A percentile compares a stretch with the other conserved stretches of the same genome.
phyloP scores from a whole-genome alignment of 768 basidiomycete genomes.

The Butyriboletus loyo region DNA sequence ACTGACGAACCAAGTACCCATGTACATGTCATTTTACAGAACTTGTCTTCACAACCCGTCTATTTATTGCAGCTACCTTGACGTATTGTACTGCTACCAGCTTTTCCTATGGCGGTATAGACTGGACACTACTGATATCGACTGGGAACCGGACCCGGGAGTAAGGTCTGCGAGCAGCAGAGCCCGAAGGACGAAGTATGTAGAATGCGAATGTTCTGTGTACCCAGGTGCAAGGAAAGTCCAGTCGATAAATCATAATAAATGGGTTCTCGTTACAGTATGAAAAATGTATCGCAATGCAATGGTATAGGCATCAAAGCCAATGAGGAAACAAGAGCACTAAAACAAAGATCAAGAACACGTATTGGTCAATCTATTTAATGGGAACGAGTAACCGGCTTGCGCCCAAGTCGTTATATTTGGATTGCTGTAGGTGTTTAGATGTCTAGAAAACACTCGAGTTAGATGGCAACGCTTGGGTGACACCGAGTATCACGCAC shows the following conservation, averaged over 20 bases:
- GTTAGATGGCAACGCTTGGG: conserved; percentile 5
- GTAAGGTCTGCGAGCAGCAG: background rate
- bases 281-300: conserved; percentile 16
- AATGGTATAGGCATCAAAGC: conserved; percentile 14
- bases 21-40: background rate
- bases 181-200: background rate
- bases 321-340: conserved; percentile 6
- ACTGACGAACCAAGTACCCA: background rate
- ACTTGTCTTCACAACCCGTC: background rate
- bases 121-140: conserved; percentile 1
- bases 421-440: conserved; percentile 68
- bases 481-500: conserved; percentile 35
- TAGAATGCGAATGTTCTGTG: conserved; percentile 15
- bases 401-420: conserved; percentile 85
- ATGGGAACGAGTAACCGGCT: conserved; percentile 73
- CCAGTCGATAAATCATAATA: conserved; percentile 26
- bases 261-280: conserved; percentile 27
- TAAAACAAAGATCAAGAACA: conserved; percentile 17
- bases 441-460: conserved; percentile 21
- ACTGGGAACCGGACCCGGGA: background rate
- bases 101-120: background rate
- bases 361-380: conserved; percentile 44
- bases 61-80: background rate
- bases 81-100: conserved; percentile 2
- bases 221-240: conserved; percentile 6